phyloP scores from a whole-genome alignment of 352 stramenopile genomes.

The Paralagenidium karlingii region DNA sequence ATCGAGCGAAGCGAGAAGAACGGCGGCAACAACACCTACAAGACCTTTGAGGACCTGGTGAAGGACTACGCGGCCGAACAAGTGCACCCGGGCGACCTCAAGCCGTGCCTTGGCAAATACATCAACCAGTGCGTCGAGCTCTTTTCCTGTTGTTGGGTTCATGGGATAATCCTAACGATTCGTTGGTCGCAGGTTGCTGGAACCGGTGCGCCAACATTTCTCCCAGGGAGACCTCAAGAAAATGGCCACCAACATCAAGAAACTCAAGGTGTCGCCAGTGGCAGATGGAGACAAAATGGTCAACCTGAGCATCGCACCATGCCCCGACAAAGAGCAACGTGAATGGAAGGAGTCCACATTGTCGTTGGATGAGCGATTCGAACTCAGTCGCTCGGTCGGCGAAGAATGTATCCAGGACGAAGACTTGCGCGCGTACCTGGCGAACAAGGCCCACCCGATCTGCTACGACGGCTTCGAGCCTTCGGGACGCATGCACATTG shows the following conservation, averaged over 20 bases:
- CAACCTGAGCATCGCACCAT: slow-evolving; percentile 43
- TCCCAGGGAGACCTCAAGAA: slow-evolving; percentile 88
- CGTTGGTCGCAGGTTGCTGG: slow-evolving; percentile 47
- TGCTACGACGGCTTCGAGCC: slow-evolving; percentile 99
- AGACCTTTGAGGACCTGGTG: slow-evolving; percentile 83
- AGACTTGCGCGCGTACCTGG: slow-evolving; percentile 69
- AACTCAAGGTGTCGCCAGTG: slow-evolving; percentile 54
- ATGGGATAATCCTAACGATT: background rate
- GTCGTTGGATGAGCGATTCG: slow-evolving; percentile 69
- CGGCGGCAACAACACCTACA: slow-evolving; percentile 80
- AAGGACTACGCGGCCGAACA: slow-evolving; percentile 84
- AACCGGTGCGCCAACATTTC: slow-evolving; percentile 97
- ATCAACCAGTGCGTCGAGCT: slow-evolving; percentile 70
- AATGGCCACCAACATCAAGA: slow-evolving; percentile 90
- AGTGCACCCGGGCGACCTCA: slow-evolving; percentile 96
- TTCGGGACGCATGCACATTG: slow-evolving; percentile 98
- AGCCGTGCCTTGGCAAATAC: slow-evolving; percentile 86
- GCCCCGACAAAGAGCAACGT: slow-evolving; percentile 38
- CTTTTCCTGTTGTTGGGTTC: background rate
- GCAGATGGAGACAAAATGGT: slow-evolving; percentile 63
- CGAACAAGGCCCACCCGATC: slow-evolving; percentile 84
- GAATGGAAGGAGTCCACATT: slow-evolving; percentile 69
- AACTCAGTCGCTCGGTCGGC: slow-evolving; percentile 71
- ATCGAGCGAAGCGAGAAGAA: slow-evolving; percentile 79
- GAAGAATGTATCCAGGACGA: slow-evolving; percentile 91